Conservation (phyloP, 305 asterid genomes). For the Solanum aculeatissimum region DNA sequence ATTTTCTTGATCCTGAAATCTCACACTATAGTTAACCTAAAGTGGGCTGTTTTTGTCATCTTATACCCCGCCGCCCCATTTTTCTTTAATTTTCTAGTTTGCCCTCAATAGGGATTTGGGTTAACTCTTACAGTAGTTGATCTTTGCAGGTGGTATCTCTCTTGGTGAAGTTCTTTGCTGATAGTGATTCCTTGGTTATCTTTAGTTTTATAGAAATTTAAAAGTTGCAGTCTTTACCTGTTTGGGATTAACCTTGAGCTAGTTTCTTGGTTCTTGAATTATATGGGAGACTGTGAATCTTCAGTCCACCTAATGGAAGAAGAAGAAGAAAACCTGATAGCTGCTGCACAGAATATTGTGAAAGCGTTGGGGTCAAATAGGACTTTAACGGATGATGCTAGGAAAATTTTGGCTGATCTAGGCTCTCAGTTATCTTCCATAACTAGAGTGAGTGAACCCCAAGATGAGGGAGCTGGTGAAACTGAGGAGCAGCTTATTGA, state of each 20-base stretch:
- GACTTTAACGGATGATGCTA: conserved; percentile 38
- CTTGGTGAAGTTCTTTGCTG: neutral
- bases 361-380: conserved; percentile 44
- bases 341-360: conserved; percentile 50
- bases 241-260: conserved; percentile 1
- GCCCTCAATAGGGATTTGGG: neutral
- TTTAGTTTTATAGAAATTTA: neutral
- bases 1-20: neutral
- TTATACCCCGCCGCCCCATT: neutral
- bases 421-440: conserved; percentile 49
- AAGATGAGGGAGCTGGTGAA: neutral
- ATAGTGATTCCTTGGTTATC: neutral
- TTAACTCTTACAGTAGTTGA: neutral
- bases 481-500: conserved; percentile 28
- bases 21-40: neutral
- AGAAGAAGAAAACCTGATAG: conserved; percentile 71
- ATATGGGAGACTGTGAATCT: conserved; percentile 47
- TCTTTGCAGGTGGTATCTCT: neutral
- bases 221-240: neutral
- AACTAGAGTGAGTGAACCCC: conserved; percentile 18
- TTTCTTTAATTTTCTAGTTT: neutral
- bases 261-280: conserved; percentile 10
- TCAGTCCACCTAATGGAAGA: conserved; percentile 35
- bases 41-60: neutral
- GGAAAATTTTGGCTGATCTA: conserved; percentile 62